Conservation (phyloP, 768 basidiomycete genomes). For the Tylopilus sp. region DNA sequence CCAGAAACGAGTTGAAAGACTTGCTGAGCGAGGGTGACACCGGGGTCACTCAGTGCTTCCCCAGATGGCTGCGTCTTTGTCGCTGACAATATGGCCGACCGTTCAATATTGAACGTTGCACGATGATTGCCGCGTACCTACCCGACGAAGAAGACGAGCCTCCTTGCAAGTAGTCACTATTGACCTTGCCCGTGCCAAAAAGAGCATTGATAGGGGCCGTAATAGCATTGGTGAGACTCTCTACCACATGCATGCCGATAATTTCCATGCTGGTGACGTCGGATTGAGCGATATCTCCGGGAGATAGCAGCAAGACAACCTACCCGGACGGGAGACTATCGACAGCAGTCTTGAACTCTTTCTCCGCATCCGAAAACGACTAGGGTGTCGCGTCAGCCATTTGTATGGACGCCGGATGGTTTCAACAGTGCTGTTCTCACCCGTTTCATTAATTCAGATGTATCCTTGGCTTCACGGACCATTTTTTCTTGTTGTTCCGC, state of each 20-base stretch:
- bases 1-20: constrained; percentile 4
- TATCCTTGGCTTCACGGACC: constrained; percentile 6
- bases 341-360: constrained; percentile 16
- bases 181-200: background rate
- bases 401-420: too few species aligned
- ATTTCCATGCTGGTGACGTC: background rate
- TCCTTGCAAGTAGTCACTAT: background rate
- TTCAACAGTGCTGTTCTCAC: background rate
- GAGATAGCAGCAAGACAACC: background rate
- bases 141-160: background rate
- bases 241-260: background rate
- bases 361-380: constrained; percentile 15
- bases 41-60: constrained; percentile 11
- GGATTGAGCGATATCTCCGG: background rate
- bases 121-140: too few species aligned
- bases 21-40: constrained; percentile 3
- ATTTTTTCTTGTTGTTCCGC: too few species aligned
- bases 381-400: background rate
- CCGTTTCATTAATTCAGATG: constrained; percentile 17
- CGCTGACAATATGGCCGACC: background rate
- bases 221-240: background rate
- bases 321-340: constrained; percentile 15
- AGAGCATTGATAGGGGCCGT: background rate
- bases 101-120: background rate
- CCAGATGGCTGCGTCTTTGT: background rate